Conservation (phyloP, 1,284 basidiomycete species). For the Rhizoctonia solani region DNA sequence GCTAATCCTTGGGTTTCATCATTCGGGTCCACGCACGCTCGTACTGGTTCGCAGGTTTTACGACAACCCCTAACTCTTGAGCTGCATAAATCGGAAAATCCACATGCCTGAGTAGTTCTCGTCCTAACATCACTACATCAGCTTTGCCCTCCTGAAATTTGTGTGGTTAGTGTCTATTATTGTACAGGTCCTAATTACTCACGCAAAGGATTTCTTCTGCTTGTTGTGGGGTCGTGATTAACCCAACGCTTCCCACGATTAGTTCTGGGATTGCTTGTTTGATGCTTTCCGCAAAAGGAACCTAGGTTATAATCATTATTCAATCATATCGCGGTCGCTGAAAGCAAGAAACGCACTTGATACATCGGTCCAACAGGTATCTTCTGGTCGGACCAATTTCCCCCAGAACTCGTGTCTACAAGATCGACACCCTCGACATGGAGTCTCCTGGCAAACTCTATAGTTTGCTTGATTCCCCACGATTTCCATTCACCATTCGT, state of each 20-base stretch:
- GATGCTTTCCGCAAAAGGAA: slow-evolving; percentile 69
- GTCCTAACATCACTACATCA: slow-evolving; percentile 64
- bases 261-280: slow-evolving; percentile 65
- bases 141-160: slow-evolving; percentile 57
- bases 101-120: slow-evolving; percentile 64
- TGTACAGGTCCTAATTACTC: not conserved
- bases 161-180: slow-evolving; percentile 56
- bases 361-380: slow-evolving; percentile 3
- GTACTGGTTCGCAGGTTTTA: slow-evolving; percentile 68
- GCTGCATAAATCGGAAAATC: slow-evolving; percentile 55
- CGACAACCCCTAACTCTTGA: slow-evolving; percentile 56
- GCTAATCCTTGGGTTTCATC: slow-evolving; percentile 44
- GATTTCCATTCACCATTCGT: slow-evolving; percentile 60
- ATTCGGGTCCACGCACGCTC: slow-evolving; percentile 62
- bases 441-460: slow-evolving; percentile 59
- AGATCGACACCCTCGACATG: slow-evolving; percentile 69
- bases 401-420: slow-evolving; percentile 70
- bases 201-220: slow-evolving; percentile 63
- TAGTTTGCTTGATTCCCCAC: slow-evolving; percentile 81
- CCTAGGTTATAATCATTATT: slow-evolving; percentile 47
- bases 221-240: slow-evolving; percentile 66
- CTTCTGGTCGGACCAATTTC: slow-evolving; percentile 65
- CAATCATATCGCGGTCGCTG: not conserved
- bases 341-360: not conserved
- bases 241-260: slow-evolving; percentile 66